These are phyloP conservation scores for Daldinia caldariorum DNA, from an alignment of 495 filamentous ascomycete genomes.

Conservation along the genomic window DNA sequence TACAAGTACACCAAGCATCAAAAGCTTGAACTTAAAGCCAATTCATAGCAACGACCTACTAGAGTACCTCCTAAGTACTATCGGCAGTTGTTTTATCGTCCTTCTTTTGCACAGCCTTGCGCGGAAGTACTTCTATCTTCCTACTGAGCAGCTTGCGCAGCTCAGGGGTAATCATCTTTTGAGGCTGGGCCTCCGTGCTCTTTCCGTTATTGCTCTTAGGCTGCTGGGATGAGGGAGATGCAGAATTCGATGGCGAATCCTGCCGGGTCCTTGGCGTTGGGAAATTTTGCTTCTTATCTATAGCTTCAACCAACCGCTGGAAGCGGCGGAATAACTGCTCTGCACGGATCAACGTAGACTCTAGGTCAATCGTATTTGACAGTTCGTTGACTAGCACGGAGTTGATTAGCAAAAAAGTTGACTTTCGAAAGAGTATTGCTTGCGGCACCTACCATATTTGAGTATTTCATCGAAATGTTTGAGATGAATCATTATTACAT, in stretches of 20 bases:
- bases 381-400: conserved; percentile 83
- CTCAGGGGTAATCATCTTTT: conserved; percentile 82
- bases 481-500: conserved; percentile 93
- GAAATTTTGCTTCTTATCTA: conserved; percentile 89
- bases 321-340: conserved; percentile 90
- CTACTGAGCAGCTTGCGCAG: conserved; percentile 77
- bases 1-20: conserved; percentile 27
- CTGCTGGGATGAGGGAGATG: conserved; percentile 23
- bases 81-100: conserved; percentile 34
- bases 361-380: conserved; percentile 88
- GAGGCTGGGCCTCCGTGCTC: conserved; percentile 49
- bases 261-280: conserved; percentile 60
- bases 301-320: conserved; percentile 83
- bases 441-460: conserved; percentile 79
- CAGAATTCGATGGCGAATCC: conserved; percentile 33
- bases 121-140: conserved; percentile 70
- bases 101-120: conserved; percentile 52
- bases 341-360: conserved; percentile 82
- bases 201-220: conserved; percentile 42
- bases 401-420: conserved; percentile 29
- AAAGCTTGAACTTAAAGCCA: conserved; percentile 2
- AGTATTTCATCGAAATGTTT: conserved; percentile 96
- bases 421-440: background rate
- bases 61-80: conserved; percentile 36
- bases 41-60: conserved; percentile 9